A percentile compares a stretch with the other conserved stretches of the same genome.
Evolutionary conservation across 176 grass and related monocot species (phyloP).

Genomic region (Panicum miliaceum): DNA sequence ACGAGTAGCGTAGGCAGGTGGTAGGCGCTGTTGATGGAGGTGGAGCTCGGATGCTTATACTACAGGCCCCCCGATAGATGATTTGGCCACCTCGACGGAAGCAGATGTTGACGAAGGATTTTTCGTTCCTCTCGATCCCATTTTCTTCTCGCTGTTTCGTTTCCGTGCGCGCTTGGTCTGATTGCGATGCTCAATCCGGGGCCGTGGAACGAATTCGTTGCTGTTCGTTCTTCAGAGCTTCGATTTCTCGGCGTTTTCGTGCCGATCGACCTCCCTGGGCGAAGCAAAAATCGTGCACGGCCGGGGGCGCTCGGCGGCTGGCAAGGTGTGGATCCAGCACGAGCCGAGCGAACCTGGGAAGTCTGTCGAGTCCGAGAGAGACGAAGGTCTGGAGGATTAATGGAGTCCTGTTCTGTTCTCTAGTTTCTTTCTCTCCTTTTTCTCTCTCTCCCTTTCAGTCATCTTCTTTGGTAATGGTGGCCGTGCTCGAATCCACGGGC

Average conservation of each 20-base stretch:
- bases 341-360: not conserved
- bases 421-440: no score
- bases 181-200: conserved; percentile 7
- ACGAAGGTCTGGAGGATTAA: conserved; percentile 24
- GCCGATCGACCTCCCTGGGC: not conserved
- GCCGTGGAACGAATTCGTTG: not conserved
- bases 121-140: not conserved
- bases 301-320: not conserved
- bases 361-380: conserved; percentile 24
- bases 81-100: conserved; percentile 10
- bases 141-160: conserved; percentile 18
- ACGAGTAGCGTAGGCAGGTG: conserved; percentile 14
- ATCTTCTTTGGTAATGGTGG: not conserved
- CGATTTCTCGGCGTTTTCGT: conserved; percentile 27
- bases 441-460: not conserved
- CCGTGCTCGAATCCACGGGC: conserved; percentile 24
- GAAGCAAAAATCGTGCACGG: conserved; percentile 32
- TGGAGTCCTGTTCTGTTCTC: not conserved
- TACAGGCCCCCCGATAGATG: not conserved
- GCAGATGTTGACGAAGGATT: conserved; percentile 3
- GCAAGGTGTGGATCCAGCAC: not conserved
- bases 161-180: not conserved
- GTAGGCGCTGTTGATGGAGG: conserved; percentile 18
- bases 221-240: not conserved
- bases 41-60: not conserved